Percentiles rank a stretch among this genome's conserved stretches.
phyloP scores from a whole-genome alignment of 176 grass and related monocot genomes.

The Tuctoria greenei region DNA sequence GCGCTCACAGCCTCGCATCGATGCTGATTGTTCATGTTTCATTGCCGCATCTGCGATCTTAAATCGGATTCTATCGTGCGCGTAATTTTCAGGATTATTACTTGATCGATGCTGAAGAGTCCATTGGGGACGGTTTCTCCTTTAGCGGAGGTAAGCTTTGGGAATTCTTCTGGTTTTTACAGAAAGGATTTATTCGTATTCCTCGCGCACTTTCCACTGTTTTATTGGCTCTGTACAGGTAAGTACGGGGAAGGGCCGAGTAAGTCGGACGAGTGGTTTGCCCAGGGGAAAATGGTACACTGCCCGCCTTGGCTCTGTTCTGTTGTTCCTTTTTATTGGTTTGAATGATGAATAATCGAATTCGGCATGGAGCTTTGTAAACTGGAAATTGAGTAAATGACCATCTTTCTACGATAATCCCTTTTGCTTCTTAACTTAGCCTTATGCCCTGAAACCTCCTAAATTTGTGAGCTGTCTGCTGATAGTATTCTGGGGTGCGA shows the following conservation, averaged over 20 bases:
- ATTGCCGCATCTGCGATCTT: background rate
- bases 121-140: conserved; percentile 85
- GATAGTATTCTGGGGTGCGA: background rate
- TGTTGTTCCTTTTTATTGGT: background rate
- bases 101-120: conserved; percentile 66
- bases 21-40: background rate
- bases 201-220: background rate
- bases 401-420: background rate
- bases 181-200: background rate
- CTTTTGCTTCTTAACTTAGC: background rate
- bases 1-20: background rate
- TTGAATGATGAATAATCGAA: background rate
- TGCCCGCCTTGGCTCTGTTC: background rate
- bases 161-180: background rate
- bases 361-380: background rate
- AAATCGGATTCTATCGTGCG: background rate
- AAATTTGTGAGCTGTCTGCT: background rate
- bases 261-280: conserved; percentile 79
- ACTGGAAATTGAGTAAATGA: background rate
- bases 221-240: conserved; percentile 36
- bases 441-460: background rate
- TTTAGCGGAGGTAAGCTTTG: conserved; percentile 68
- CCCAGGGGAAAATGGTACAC: conserved; percentile 74
- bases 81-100: conserved; percentile 58
- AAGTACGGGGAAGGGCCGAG: conserved; percentile 81